Conservation (phyloP, 805 yeast species). For the Wickerhamiella allomyrinae region DNA sequence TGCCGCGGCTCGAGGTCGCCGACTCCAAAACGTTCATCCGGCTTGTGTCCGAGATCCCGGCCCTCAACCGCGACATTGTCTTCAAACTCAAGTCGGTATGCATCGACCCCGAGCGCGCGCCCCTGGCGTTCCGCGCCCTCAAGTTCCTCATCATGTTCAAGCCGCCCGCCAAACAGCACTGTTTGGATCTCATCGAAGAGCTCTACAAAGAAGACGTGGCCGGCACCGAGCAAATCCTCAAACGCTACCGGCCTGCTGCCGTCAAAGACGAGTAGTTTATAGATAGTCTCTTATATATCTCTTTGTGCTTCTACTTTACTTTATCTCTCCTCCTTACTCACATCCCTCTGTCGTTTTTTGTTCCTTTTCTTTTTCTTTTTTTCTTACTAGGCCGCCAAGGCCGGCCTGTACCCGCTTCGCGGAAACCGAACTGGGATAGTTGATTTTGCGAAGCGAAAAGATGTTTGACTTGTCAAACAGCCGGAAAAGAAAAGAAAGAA, state of each 20-base stretch:
- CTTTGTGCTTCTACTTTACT: too few species aligned
- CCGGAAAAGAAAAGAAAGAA: too few species aligned
- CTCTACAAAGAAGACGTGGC: slow-evolving; percentile 19
- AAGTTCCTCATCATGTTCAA: slow-evolving; percentile 73
- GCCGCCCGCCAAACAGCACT: slow-evolving; percentile 56
- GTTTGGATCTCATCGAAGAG: slow-evolving; percentile 25
- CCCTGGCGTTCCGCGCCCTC: slow-evolving; percentile 69
- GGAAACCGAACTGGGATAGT: too few species aligned
- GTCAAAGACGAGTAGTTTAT: too few species aligned
- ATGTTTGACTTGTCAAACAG: too few species aligned
- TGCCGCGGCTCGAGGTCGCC: slow-evolving; percentile 69
- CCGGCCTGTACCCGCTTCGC: too few species aligned
- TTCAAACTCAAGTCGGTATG: slow-evolving; percentile 57
- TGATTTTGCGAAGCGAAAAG: too few species aligned
- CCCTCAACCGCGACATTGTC: slow-evolving; percentile 47
- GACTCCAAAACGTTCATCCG: slow-evolving; percentile 75
- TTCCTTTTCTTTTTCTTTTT: too few species aligned
- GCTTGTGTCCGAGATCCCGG: slow-evolving; percentile 77
- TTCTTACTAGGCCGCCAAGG: too few species aligned
- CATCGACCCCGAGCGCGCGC: slow-evolving; percentile 68
- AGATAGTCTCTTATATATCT: too few species aligned
- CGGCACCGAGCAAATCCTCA: slow-evolving; percentile 12
- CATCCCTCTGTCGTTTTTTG: too few species aligned
- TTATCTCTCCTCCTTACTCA: too few species aligned
- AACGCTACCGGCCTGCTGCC: slow-evolving; percentile 4